These are phyloP conservation scores for Xylaria palmicola DNA, from an alignment of 495 filamentous ascomycete genomes.

Conservation along the genomic window DNA sequence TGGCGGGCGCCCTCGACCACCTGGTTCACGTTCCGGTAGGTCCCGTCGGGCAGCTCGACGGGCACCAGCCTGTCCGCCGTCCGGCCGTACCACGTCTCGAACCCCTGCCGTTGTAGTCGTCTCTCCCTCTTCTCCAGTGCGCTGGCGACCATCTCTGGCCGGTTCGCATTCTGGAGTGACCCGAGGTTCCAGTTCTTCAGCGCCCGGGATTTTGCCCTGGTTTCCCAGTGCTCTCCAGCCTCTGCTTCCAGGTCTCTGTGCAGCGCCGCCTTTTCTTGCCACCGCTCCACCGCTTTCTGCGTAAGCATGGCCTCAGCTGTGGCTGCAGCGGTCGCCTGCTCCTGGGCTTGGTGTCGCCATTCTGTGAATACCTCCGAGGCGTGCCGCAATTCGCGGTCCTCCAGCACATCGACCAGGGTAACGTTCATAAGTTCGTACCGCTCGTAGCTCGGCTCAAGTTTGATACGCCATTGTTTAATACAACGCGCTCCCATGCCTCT, in stretches of 20 bases:
- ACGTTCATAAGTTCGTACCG: conserved; percentile 23
- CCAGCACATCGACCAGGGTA: conserved; percentile 18
- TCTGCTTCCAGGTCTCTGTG: conserved; percentile 19
- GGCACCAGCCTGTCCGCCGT: conserved; percentile 40
- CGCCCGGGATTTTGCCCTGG: conserved; percentile 48
- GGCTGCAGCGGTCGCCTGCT: conserved; percentile 16
- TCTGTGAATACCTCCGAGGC: conserved; percentile 41
- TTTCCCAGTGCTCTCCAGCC: conserved; percentile 26
- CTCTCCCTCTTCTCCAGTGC: conserved; percentile 46
- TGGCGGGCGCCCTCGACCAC: conserved; percentile 27
- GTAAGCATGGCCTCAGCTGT: conserved; percentile 36
- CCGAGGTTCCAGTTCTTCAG: conserved; percentile 54
- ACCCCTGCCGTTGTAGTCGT: conserved; percentile 54
- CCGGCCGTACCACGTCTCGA: conserved; percentile 59
- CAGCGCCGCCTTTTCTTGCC: conserved; percentile 21
- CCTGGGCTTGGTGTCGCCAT: conserved; percentile 39
- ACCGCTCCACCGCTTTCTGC: conserved; percentile 29
- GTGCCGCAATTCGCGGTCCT: conserved; percentile 25
- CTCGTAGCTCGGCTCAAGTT: conserved; percentile 26
- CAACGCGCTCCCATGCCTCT: conserved; percentile 32
- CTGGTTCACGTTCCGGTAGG: conserved; percentile 26
- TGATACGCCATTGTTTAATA: conserved; percentile 29
- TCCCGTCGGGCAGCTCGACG: conserved; percentile 22
- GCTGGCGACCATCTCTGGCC: conserved; percentile 35
- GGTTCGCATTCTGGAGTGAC: conserved; percentile 33